Percentiles rank a stretch among this genome's conserved stretches.
These are phyloP conservation scores for Zizania latifolia DNA, from an alignment of 176 grass and related monocot species.

Conservation along the genomic window DNA sequence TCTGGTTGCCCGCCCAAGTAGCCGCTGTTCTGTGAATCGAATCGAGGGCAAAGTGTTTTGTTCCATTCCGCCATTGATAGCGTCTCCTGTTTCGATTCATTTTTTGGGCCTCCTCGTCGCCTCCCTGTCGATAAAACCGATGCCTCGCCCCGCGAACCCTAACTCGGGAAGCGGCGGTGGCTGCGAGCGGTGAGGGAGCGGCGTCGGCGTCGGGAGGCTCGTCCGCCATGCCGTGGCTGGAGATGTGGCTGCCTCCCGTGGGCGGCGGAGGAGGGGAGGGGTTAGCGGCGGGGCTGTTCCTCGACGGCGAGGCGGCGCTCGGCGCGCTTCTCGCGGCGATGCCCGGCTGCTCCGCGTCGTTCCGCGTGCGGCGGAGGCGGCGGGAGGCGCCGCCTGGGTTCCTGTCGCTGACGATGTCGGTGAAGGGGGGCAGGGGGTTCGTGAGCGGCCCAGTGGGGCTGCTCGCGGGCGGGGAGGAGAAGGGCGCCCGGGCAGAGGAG, in stretches of 20 bases:
- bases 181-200: neutral
- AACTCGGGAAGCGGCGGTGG: neutral
- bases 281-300: slow-evolving; percentile 49
- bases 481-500: slow-evolving; percentile 39
- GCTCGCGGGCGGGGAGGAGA: slow-evolving; percentile 47
- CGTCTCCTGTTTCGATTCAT: neutral
- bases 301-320: slow-evolving; percentile 43
- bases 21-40: neutral
- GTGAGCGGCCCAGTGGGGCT: slow-evolving; percentile 46
- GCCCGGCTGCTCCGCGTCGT: slow-evolving; percentile 30
- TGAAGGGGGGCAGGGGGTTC: slow-evolving; percentile 58
- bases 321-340: slow-evolving; percentile 58
- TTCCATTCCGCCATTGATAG: neutral
- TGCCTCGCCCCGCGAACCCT: slow-evolving; percentile 41
- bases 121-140: slow-evolving; percentile 36
- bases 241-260: slow-evolving; percentile 61
- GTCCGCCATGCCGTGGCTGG: slow-evolving; percentile 64
- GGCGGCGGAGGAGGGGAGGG: neutral
- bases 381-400: slow-evolving; percentile 35
- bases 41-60: neutral
- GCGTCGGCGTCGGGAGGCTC: neutral
- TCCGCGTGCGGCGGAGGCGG: too few relatives aligned
- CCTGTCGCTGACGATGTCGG: slow-evolving; percentile 74
- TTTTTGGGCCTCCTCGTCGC: too few relatives aligned
- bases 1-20: slow-evolving; percentile 19